These are phyloP conservation scores for Aspergillus aculeatus DNA, from an alignment of 2,329 filamentous ascomycete genomes.

Conservation along the genomic window DNA sequence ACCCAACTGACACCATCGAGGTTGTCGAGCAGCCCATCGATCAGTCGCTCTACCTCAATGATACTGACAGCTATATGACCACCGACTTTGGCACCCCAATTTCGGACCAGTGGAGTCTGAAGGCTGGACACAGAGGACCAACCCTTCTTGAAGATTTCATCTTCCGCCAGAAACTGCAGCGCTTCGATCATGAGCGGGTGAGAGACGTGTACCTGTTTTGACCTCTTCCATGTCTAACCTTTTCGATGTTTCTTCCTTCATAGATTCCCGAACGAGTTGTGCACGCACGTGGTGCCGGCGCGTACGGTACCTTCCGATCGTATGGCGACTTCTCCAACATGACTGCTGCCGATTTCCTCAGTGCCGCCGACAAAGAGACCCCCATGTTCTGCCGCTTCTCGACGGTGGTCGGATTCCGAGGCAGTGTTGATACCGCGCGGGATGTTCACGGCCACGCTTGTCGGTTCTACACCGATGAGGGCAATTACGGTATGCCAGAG, in stretches of 20 bases:
- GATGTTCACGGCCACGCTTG: constrained; percentile 72
- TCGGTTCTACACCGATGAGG: constrained; percentile 69
- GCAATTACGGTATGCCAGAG: constrained; percentile 53
- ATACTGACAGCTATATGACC: constrained; percentile 58
- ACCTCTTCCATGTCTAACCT: background rate
- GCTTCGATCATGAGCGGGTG: constrained; percentile 69
- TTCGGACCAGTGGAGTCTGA: constrained; percentile 64
- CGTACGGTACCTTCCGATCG: constrained; percentile 67
- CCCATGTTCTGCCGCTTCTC: constrained; percentile 70
- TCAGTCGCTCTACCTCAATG: constrained; percentile 48
- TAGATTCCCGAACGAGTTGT: constrained; percentile 64
- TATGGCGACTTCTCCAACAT: constrained; percentile 66
- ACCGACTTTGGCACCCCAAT: constrained; percentile 68
- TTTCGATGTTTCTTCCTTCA: background rate
- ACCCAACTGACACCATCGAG: constrained; percentile 20
- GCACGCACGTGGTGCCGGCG: constrained; percentile 66
- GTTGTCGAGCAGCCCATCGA: constrained; percentile 41
- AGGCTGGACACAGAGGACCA: constrained; percentile 63
- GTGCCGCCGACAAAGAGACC: constrained; percentile 57
- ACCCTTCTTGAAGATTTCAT: constrained; percentile 71
- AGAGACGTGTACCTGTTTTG: constrained; percentile 16
- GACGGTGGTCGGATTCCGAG: constrained; percentile 67
- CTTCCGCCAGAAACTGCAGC: constrained; percentile 68
- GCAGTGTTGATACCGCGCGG: constrained; percentile 66
- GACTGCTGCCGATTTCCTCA: constrained; percentile 65